phyloP scores from a whole-genome alignment of 2,329 filamentous ascomycete species.

The Trichoderma endophyticum region DNA sequence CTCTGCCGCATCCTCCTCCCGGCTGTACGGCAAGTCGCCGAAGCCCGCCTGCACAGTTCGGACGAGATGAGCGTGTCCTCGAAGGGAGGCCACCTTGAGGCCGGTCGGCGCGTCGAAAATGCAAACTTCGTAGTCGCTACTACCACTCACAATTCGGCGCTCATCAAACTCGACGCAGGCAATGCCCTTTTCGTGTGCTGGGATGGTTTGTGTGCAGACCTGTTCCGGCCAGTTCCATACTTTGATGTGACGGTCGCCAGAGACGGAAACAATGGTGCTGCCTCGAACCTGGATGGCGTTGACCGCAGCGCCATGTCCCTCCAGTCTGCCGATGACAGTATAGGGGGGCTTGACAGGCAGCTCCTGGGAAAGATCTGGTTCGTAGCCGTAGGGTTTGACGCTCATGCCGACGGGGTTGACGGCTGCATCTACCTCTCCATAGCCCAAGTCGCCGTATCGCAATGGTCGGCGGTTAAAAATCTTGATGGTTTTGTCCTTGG shows the following conservation, averaged over 20 bases:
- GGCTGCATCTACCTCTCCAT: constrained; percentile 36
- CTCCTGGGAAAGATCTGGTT: constrained; percentile 44
- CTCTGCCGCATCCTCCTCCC: constrained; percentile 68
- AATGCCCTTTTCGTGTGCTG: constrained; percentile 91
- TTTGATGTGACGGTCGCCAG: constrained; percentile 89
- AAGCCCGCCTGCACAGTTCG: constrained; percentile 94
- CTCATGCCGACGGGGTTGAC: constrained; percentile 53
- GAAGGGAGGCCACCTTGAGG: constrained; percentile 83
- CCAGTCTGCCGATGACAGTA: constrained; percentile 72
- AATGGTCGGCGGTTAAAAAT: constrained; percentile 82
- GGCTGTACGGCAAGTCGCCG: constrained; percentile 78
- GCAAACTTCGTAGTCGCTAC: constrained; percentile 92
- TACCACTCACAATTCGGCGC: constrained; percentile 88
- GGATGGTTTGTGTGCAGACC: constrained; percentile 70
- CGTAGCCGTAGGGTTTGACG: constrained; percentile 55
- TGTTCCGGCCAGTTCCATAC: constrained; percentile 88
- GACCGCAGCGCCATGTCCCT: constrained; percentile 86
- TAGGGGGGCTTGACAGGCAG: constrained; percentile 61
- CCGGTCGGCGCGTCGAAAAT: constrained; percentile 87
- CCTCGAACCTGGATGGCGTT: constrained; percentile 92
- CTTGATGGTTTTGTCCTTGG: constrained; percentile 96
- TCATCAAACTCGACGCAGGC: constrained; percentile 97
- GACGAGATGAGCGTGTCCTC: constrained; percentile 79
- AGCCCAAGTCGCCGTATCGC: constrained; percentile 57
- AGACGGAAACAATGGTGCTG: constrained; percentile 87